Conservation (phyloP, 2,329 filamentous ascomycete genomes). For the Trichoderma citrinoviride region DNA sequence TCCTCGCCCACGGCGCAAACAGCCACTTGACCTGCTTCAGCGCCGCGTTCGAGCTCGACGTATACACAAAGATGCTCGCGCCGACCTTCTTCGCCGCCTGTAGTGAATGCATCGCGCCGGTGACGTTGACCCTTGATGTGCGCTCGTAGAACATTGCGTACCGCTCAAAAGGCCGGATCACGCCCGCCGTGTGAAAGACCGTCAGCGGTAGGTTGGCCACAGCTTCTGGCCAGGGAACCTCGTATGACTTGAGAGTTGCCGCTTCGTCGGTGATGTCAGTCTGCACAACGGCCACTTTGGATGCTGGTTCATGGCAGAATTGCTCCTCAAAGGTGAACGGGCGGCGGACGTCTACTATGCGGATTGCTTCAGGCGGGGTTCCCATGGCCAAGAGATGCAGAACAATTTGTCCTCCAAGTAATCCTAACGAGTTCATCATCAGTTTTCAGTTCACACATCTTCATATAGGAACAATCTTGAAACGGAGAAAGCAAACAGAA, state of each 20-base stretch:
- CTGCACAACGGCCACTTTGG: constrained; percentile 43
- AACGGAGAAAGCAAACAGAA: too few relatives aligned
- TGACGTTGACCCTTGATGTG: constrained; percentile 49
- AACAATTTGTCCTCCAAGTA: constrained; percentile 55
- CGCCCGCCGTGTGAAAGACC: constrained; percentile 57
- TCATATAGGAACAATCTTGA: too few relatives aligned
- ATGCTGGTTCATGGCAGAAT: constrained; percentile 38
- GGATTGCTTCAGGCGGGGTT: constrained; percentile 49
- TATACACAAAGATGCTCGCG: constrained; percentile 51
- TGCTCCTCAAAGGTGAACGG: constrained; percentile 44
- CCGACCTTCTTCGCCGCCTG: constrained; percentile 45
- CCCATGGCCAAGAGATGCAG: constrained; percentile 53
- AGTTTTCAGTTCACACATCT: too few relatives aligned
- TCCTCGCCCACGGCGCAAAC: constrained; percentile 41
- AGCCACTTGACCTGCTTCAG: constrained; percentile 44
- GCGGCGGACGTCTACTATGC: constrained; percentile 50
- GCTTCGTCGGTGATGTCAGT: constrained; percentile 50
- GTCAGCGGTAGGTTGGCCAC: constrained; percentile 48
- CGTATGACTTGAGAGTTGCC: constrained; percentile 46
- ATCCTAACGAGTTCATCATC: constrained; percentile 37
- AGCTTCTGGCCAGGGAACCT: constrained; percentile 44
- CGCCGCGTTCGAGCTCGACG: constrained; percentile 47
- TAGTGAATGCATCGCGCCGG: constrained; percentile 49
- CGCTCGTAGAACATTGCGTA: constrained; percentile 44
- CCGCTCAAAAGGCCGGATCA: constrained; percentile 52